Conservation (phyloP, 2,329 filamentous ascomycete genomes). For the Fusarium succisae region DNA sequence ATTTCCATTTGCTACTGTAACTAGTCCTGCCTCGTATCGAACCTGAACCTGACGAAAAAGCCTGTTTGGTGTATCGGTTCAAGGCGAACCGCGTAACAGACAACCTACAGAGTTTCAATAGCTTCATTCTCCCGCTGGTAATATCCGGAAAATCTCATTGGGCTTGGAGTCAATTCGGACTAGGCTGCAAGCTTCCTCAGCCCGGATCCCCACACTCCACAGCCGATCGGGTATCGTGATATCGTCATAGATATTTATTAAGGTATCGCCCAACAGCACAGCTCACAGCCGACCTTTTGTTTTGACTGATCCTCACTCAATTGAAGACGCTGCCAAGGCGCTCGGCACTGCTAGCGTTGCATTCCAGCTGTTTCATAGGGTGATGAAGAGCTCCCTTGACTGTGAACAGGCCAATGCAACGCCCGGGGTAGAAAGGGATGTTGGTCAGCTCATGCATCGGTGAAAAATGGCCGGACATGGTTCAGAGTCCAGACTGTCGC, state of each 20-base stretch:
- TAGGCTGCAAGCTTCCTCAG: slow-evolving; percentile 7
- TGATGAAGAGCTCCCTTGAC: slow-evolving; percentile 9
- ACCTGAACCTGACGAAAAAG: slow-evolving; percentile 3
- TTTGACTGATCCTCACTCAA: neutral
- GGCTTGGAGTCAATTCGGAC: slow-evolving; percentile 1
- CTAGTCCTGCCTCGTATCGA: slow-evolving; percentile 13
- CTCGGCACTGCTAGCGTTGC: slow-evolving; percentile 23
- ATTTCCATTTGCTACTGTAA: slow-evolving; percentile 25
- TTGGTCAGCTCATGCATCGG: slow-evolving; percentile 24
- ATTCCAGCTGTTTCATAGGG: slow-evolving; percentile 19
- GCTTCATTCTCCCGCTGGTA: slow-evolving; percentile 5
- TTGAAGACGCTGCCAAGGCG: slow-evolving; percentile 29
- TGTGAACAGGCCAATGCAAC: slow-evolving; percentile 7
- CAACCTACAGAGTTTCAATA: slow-evolving; percentile 28
- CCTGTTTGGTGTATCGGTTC: slow-evolving; percentile 13
- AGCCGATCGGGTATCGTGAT: slow-evolving; percentile 23
- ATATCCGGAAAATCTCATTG: slow-evolving; percentile 7
- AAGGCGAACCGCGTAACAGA: slow-evolving; percentile 25
- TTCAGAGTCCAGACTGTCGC: slow-evolving; percentile 2
- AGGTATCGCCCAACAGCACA: slow-evolving; percentile 11
- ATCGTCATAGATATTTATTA: slow-evolving; percentile 35
- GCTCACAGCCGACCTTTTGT: slow-evolving; percentile 9
- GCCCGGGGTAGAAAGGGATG: slow-evolving; percentile 11
- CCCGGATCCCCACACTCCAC: slow-evolving; percentile 21
- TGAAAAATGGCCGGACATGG: slow-evolving; percentile 13